Base-by-base conservation (phyloP, 441 rosid genomes). In the Melastoma candidum region DNA sequence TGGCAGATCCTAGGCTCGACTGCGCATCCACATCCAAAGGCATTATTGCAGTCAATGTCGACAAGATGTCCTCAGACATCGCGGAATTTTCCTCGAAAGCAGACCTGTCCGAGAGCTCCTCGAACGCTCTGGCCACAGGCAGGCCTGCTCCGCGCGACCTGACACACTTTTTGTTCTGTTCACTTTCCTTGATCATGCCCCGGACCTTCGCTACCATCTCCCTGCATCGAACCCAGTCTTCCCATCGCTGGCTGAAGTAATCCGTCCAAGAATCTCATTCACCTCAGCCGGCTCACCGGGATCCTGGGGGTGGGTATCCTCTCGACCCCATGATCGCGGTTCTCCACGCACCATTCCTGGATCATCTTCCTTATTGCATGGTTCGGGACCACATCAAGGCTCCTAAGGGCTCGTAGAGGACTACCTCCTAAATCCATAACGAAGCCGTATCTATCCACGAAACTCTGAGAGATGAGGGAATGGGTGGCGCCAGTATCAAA, bases 341-440 rank as follows among this genome's bases (percentile, higher is more conserved):
- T 75, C 64, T 79, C 80, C 4, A 81, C 87, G 64, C 90, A 83
- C 96, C 94, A 85, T 9, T 74, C 73, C 54, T 87, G 96, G 10
- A 84, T 79, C 83, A 74, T 69, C 46, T 52, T 79, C 54, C 90
- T 74, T 11, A 81, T 74, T 1, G 74, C 24, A 39, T 84, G 96
- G 68, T 87, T 87, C 0, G 90, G 96, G 4, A 78, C 81, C 1
- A 80, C 82, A 36, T 87, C 94, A 32, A 74, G 70, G 22, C 68
- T 76, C 29, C 39, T 65, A 29, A 87, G 56, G 11, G 64, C 76
- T n/a, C n/a, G n/a, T n/a, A n/a, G n/a, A n/a, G n/a, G n/a, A n/a
- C n/a, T n/a, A n/a, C n/a, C n/a, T n/a, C n/a, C n/a, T n/a, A n/a
- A n/a, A n/a, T n/a, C n/a, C n/a, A n/a, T n/a, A n/a, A n/a, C n/a